phyloP scores from a whole-genome alignment of 345 rosid genomes.

The Citrus maxima region DNA sequence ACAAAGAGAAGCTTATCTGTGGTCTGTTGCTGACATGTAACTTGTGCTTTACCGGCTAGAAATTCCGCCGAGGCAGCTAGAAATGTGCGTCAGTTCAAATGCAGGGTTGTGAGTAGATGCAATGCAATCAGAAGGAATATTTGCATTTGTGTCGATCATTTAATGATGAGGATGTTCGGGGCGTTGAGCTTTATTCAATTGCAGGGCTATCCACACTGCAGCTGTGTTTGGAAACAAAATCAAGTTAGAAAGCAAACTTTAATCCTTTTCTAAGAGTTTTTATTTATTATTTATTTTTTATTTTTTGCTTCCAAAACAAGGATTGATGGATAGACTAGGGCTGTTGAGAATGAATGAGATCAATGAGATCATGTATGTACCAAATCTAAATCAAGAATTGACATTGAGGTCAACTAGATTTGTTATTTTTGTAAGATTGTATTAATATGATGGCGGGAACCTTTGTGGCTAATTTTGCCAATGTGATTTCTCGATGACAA shows the following conservation, averaged over 20 bases:
- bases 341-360: too few relatives aligned
- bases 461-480: background rate
- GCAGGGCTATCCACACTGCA: background rate
- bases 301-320: too few relatives aligned
- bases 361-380: too few relatives aligned
- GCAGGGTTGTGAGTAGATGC: too few relatives aligned
- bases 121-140: background rate
- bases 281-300: background rate
- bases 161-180: background rate
- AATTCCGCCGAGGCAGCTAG: background rate
- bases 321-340: background rate
- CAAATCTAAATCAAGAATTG: background rate
- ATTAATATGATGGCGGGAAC: background rate
- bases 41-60: background rate
- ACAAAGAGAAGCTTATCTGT: constrained; percentile 84
- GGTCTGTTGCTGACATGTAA: constrained; percentile 95
- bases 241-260: background rate
- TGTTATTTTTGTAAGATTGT: background rate
- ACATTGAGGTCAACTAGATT: background rate
- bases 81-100: background rate
- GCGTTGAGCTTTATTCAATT: background rate
- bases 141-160: background rate
- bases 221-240: background rate
- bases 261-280: background rate
- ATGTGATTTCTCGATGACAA: background rate